phyloP scores from a whole-genome alignment of 2,329 filamentous ascomycete species.

The Trichoderma sp. region DNA sequence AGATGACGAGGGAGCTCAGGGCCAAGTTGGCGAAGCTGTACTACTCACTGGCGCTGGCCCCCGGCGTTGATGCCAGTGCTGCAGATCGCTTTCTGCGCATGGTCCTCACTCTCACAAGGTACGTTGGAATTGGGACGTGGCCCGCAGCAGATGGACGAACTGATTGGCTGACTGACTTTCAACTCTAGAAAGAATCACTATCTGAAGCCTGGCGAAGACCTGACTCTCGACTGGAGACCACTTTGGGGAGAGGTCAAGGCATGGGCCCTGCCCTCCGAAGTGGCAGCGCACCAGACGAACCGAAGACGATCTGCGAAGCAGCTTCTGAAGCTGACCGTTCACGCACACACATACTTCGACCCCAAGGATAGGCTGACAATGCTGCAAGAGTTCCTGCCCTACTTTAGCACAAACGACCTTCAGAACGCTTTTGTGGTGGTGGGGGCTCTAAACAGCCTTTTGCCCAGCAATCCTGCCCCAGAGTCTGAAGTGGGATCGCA shows the following conservation, averaged over 20 bases:
- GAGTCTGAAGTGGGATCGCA: slow-evolving; percentile 74
- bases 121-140: slow-evolving; percentile 41
- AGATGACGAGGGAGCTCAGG: slow-evolving; percentile 83
- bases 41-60: slow-evolving; percentile 89
- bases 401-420: slow-evolving; percentile 90
- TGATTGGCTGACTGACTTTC: neutral
- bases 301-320: slow-evolving; percentile 62
- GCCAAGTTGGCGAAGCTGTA: slow-evolving; percentile 87
- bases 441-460: slow-evolving; percentile 80
- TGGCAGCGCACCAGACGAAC: slow-evolving; percentile 64
- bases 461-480: slow-evolving; percentile 82
- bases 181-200: slow-evolving; percentile 84
- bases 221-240: slow-evolving; percentile 91
- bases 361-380: slow-evolving; percentile 81
- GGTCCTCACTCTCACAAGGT: slow-evolving; percentile 96
- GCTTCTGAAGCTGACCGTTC: slow-evolving; percentile 85
- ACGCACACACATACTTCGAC: slow-evolving; percentile 91
- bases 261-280: slow-evolving; percentile 85
- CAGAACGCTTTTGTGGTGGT: slow-evolving; percentile 93
- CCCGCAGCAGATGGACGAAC: neutral
- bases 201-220: slow-evolving; percentile 83
- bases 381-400: slow-evolving; percentile 78
- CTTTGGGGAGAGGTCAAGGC: slow-evolving; percentile 91
- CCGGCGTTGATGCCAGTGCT: slow-evolving; percentile 79
- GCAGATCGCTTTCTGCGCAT: slow-evolving; percentile 94